Evolutionary conservation across 2,329 filamentous ascomycete genomes (phyloP).

Genomic region (Dendrostoma leiphaemia): DNA sequence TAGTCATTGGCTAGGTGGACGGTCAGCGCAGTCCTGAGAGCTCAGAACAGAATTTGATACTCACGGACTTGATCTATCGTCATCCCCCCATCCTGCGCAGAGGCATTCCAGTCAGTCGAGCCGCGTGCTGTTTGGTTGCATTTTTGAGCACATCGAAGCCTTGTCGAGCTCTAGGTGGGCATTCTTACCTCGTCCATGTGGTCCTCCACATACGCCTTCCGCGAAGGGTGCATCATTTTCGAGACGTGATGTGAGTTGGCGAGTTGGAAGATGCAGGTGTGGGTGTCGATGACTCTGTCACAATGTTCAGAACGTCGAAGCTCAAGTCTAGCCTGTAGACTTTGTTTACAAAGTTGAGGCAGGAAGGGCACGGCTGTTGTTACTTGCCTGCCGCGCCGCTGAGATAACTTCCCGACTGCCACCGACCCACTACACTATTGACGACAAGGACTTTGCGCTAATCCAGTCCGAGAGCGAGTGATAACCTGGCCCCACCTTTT

Average conservation of each 20-base stretch:
- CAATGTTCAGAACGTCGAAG: too few relatives aligned
- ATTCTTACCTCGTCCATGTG: slow-evolving; percentile 61
- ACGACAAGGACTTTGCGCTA: background rate
- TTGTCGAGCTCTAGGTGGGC: slow-evolving; percentile 10
- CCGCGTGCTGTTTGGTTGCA: slow-evolving; percentile 22
- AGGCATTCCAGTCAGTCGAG: slow-evolving; percentile 25
- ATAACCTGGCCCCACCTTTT: slow-evolving; percentile 9
- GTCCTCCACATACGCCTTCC: slow-evolving; percentile 94
- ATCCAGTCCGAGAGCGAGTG: slow-evolving; percentile 7
- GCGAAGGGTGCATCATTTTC: slow-evolving; percentile 77
- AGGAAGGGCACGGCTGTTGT: background rate
- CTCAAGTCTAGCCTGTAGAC: too few relatives aligned
- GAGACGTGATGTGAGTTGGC: too few relatives aligned
- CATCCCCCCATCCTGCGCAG: slow-evolving; percentile 35
- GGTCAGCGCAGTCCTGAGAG: slow-evolving; percentile 8
- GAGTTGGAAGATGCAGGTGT: too few relatives aligned
- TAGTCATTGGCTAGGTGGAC: slow-evolving; percentile 55
- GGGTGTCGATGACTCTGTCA: too few relatives aligned
- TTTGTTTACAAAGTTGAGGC: background rate
- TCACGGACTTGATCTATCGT: slow-evolving; percentile 48
- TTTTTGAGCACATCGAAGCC: slow-evolving; percentile 20
- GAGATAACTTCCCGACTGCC: background rate
- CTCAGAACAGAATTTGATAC: slow-evolving; percentile 18
- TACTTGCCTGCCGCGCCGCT: background rate
- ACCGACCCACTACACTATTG: background rate